Conservation (phyloP, 1,284 basidiomycete species). For the Leccinum pallidistipes region DNA sequence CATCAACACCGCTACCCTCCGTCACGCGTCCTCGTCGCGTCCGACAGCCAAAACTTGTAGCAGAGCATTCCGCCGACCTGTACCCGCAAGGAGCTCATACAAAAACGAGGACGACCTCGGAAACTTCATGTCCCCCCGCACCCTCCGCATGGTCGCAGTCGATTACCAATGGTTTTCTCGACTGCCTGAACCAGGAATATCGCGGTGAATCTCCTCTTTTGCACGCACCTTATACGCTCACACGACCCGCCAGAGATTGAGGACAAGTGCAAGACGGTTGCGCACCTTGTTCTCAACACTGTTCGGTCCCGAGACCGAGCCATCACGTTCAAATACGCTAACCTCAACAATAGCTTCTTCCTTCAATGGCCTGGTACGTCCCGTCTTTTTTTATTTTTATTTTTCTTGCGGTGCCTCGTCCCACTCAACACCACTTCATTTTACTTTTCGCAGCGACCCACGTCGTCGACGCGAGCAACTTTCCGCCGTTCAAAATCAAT, state of each 20-base stretch:
- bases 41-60: too few species aligned
- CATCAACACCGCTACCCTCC: too few species aligned
- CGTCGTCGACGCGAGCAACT: slow-evolving; percentile 39
- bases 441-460: slow-evolving; percentile 40
- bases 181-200: slow-evolving; percentile 48
- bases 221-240: slow-evolving; percentile 7
- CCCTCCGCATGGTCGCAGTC: too few species aligned
- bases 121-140: too few species aligned
- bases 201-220: slow-evolving; percentile 38
- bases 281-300: slow-evolving; percentile 75
- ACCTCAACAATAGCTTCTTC: slow-evolving; percentile 96
- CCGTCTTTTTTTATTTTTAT: background rate
- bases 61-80: too few species aligned
- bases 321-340: slow-evolving; percentile 75
- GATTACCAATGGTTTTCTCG: too few species aligned
- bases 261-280: slow-evolving; percentile 61
- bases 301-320: slow-evolving; percentile 62
- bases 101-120: too few species aligned
- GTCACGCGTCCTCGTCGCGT: too few species aligned
- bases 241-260: slow-evolving; percentile 48
- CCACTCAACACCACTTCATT: background rate
- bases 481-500: slow-evolving; percentile 52
- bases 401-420: background rate
- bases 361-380: slow-evolving; percentile 75
- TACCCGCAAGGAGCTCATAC: too few species aligned